Percentiles rank a stretch among this genome's conserved stretches.
Evolutionary conservation across 2,329 filamentous ascomycete genomes (phyloP).

Genomic region (Nothophoma quercina): DNA sequence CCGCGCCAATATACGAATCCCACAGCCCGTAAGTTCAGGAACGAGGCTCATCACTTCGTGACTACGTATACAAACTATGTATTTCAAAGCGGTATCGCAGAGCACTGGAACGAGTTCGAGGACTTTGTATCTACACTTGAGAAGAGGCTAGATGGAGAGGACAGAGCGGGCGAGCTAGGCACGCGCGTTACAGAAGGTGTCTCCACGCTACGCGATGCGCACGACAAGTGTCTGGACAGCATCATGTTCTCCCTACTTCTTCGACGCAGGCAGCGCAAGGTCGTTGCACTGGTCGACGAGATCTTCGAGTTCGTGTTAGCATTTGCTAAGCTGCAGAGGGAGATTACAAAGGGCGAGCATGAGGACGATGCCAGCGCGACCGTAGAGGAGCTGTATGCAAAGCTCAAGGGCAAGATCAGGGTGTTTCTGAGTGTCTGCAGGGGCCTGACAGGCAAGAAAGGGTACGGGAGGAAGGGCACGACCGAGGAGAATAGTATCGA

Average conservation of each 20-base stretch:
- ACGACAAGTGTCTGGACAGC: constrained; percentile 76
- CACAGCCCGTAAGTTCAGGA: constrained; percentile 61
- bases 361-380: constrained; percentile 4
- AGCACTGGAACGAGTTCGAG: constrained; percentile 77
- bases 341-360: neutral
- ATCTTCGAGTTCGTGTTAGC: constrained; percentile 76
- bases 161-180: constrained; percentile 56
- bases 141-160: constrained; percentile 58
- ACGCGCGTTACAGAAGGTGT: constrained; percentile 64
- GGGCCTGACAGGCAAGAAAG: constrained; percentile 69
- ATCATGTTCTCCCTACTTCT: constrained; percentile 78
- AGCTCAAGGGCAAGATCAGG: constrained; percentile 74
- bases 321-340: constrained; percentile 59
- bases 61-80: constrained; percentile 77
- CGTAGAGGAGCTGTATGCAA: constrained; percentile 63
- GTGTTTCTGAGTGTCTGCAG: constrained; percentile 78
- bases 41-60: constrained; percentile 83
- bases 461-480: constrained; percentile 46
- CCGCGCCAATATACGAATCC: constrained; percentile 36
- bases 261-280: constrained; percentile 75
- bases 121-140: constrained; percentile 70
- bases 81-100: constrained; percentile 77
- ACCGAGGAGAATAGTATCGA: constrained; percentile 68
- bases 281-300: constrained; percentile 76
- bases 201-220: constrained; percentile 70